phyloP scores from a whole-genome alignment of 2,329 filamentous ascomycete species.

The Talaromyces sp. region DNA sequence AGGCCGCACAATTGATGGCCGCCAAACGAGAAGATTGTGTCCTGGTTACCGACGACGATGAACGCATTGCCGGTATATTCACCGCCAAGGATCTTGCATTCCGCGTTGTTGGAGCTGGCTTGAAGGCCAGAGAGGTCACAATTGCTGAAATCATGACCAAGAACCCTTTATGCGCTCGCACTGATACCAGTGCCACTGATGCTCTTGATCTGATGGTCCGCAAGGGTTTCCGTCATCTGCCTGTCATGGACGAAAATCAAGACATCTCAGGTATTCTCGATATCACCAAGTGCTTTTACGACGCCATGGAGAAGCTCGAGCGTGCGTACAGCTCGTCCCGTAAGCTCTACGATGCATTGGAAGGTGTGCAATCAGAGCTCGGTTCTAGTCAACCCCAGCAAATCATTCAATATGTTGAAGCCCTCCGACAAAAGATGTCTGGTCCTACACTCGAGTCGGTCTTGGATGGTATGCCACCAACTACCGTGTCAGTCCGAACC shows the following conservation, averaged over 20 bases:
- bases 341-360: constrained; percentile 93
- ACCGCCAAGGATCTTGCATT: constrained; percentile 98
- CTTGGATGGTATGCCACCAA: constrained; percentile 83
- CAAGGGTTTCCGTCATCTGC: constrained; percentile 94
- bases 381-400: constrained; percentile 95
- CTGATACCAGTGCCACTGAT: constrained; percentile 96
- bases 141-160: constrained; percentile 99
- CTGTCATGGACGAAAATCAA: constrained; percentile 99
- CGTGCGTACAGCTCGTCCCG: constrained; percentile 96
- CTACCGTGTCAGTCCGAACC: constrained; percentile 90
- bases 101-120: constrained; percentile 84
- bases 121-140: constrained; percentile 83
- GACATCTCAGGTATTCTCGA: constrained; percentile 97
- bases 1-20: constrained; percentile 97
- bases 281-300: constrained; percentile 99
- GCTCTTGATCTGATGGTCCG: constrained; percentile 96
- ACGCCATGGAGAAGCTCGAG: constrained; percentile 99
- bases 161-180: constrained; percentile 94
- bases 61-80: constrained; percentile 97
- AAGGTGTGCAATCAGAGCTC: constrained; percentile 95
- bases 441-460: constrained; percentile 94
- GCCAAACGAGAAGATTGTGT: constrained; percentile 98
- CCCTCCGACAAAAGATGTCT: constrained; percentile 92
- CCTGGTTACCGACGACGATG: constrained; percentile 94
- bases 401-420: constrained; percentile 98